Percentiles rank a stretch among this genome's conserved stretches.
These are phyloP conservation scores for Podila clonocystis DNA, from an alignment of 192 early-diverging fungal species.

Conservation along the genomic window DNA sequence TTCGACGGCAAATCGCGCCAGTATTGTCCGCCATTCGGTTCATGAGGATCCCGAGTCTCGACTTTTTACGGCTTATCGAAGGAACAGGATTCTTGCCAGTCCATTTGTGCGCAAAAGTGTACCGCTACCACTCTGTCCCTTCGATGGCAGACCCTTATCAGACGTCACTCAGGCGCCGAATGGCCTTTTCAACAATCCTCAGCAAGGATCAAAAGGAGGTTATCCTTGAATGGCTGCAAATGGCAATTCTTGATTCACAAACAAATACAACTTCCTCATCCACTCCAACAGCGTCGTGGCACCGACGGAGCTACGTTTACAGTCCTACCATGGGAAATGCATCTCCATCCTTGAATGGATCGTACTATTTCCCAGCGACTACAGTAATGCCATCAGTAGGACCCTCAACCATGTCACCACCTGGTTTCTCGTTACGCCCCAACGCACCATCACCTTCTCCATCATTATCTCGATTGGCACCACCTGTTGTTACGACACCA, in stretches of 20 bases:
- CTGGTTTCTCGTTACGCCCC: neutral
- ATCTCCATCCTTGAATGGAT: neutral
- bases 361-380: neutral
- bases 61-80: slow-evolving; percentile 39
- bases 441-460: neutral
- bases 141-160: slow-evolving; percentile 46
- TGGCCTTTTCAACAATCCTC: slow-evolving; percentile 44
- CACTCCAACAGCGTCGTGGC: neutral
- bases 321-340: neutral
- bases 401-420: neutral
- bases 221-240: slow-evolving; percentile 33
- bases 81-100: slow-evolving; percentile 38
- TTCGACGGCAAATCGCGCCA: slow-evolving; percentile 16
- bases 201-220: slow-evolving; percentile 36
- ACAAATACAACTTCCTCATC: neutral
- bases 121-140: slow-evolving; percentile 44
- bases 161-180: slow-evolving; percentile 25
- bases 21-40: slow-evolving; percentile 31
- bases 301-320: neutral
- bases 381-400: neutral
- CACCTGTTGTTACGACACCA: neutral
- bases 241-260: neutral
- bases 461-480: neutral
- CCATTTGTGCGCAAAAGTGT: slow-evolving; percentile 37
- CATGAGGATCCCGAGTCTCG: slow-evolving; percentile 33